Percentiles rank a stretch among this genome's conserved stretches.
phyloP scores from a whole-genome alignment of 1,284 basidiomycete genomes.

The Ganoderma lingzhi region DNA sequence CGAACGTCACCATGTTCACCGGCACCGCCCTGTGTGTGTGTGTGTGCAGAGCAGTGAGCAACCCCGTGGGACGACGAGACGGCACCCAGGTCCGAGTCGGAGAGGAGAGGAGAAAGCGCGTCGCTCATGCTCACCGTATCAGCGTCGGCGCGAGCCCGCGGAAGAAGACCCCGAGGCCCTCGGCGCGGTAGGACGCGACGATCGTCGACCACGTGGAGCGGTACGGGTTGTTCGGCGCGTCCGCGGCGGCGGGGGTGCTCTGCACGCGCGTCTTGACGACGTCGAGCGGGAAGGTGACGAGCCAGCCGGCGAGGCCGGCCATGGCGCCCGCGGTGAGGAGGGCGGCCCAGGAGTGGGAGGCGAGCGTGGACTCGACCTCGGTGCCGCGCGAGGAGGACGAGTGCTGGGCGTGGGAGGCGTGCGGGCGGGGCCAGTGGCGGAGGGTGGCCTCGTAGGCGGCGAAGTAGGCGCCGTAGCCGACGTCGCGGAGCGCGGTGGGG shows the following conservation, averaged over 20 bases:
- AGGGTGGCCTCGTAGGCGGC: slow-evolving; percentile 82
- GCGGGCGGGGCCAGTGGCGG: slow-evolving; percentile 57
- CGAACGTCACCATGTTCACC: slow-evolving; percentile 67
- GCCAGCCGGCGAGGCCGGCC: slow-evolving; percentile 78
- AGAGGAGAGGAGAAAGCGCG: too few relatives aligned
- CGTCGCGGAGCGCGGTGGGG: slow-evolving; percentile 78
- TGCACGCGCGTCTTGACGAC: slow-evolving; percentile 90
- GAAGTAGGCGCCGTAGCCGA: slow-evolving; percentile 88
- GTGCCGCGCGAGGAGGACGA: slow-evolving; percentile 44
- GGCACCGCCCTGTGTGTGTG: slow-evolving; percentile 49
- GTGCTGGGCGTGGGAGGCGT: slow-evolving; percentile 38
- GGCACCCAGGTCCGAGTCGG: too few relatives aligned
- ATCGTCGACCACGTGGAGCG: slow-evolving; percentile 64
- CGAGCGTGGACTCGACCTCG: slow-evolving; percentile 55
- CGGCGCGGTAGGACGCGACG: slow-evolving; percentile 65
- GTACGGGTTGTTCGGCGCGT: slow-evolving; percentile 49
- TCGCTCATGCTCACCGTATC: slow-evolving; percentile 62
- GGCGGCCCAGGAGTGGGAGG: slow-evolving; percentile 61
- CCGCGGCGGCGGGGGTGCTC: slow-evolving; percentile 54
- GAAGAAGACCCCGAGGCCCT: slow-evolving; percentile 77
- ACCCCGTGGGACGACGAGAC: neutral
- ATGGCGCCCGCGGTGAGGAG: slow-evolving; percentile 81
- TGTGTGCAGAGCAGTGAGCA: neutral
- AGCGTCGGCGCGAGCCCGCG: slow-evolving; percentile 81
- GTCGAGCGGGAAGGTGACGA: slow-evolving; percentile 84